These are phyloP conservation scores for Daldinia caldariorum DNA, from an alignment of 495 filamentous ascomycete species.

Conservation along the genomic window DNA sequence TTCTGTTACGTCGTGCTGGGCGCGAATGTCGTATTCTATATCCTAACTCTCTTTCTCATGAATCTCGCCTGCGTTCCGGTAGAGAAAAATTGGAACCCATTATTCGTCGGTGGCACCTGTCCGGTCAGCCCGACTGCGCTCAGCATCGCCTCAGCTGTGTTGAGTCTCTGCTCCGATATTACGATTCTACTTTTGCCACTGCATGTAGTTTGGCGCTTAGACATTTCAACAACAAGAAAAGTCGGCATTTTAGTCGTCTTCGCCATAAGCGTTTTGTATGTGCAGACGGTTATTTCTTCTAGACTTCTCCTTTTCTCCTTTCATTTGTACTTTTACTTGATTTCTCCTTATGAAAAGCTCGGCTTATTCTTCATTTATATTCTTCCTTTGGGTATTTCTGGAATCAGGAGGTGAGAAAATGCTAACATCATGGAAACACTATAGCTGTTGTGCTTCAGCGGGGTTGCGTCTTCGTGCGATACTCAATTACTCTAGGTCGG, in stretches of 20 bases:
- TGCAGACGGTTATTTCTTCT: slow-evolving; percentile 8
- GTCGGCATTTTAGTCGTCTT: slow-evolving; percentile 49
- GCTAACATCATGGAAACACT: not conserved
- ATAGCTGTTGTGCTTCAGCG: slow-evolving; percentile 38
- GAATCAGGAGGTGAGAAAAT: not conserved
- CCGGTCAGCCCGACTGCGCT: slow-evolving; percentile 39
- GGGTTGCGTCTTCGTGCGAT: slow-evolving; percentile 47
- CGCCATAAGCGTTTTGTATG: slow-evolving; percentile 51
- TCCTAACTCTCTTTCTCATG: slow-evolving; percentile 55
- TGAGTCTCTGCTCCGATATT: slow-evolving; percentile 51
- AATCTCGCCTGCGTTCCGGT: slow-evolving; percentile 58
- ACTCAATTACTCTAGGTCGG: slow-evolving; percentile 35
- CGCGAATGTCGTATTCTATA: slow-evolving; percentile 53
- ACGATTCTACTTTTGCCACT: slow-evolving; percentile 52
- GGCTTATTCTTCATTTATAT: slow-evolving; percentile 12
- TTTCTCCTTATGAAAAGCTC: not conserved
- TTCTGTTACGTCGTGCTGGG: slow-evolving; percentile 51
- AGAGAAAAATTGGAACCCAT: slow-evolving; percentile 32
- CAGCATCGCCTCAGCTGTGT: slow-evolving; percentile 36
- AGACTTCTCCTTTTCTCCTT: not conserved
- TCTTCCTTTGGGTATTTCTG: not conserved
- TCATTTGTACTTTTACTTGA: not conserved
- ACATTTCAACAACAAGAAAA: slow-evolving; percentile 43
- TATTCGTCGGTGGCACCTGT: slow-evolving; percentile 31
- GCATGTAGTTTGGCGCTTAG: slow-evolving; percentile 47